Evolutionary conservation across 306 rosid species (phyloP).

Genomic region (Mimosa bimucronata): DNA sequence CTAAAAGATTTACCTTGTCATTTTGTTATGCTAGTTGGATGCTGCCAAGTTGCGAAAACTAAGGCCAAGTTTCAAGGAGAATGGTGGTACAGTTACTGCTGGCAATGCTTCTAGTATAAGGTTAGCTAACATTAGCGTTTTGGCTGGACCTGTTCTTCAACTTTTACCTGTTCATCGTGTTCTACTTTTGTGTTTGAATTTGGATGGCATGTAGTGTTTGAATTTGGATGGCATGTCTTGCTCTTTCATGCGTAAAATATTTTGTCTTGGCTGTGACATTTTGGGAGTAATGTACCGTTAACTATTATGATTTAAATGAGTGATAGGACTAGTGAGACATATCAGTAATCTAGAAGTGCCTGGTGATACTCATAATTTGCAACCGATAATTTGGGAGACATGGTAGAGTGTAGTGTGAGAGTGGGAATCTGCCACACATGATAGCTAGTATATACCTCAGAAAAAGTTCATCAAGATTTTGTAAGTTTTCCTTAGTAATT

Average conservation of each 20-base stretch:
- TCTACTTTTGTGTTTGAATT: slow-evolving; percentile 15
- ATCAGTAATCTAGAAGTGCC: slow-evolving; percentile 6
- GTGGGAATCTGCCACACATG: slow-evolving; percentile 6
- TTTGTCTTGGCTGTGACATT: slow-evolving; percentile 13
- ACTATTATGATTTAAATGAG: slow-evolving; percentile 13
- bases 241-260: neutral
- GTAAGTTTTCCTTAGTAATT: no score
- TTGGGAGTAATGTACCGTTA: slow-evolving; percentile 4
- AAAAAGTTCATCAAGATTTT: slow-evolving; percentile 5
- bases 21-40: slow-evolving; percentile 71
- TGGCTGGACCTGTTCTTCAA: neutral
- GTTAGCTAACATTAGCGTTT: slow-evolving; percentile 73
- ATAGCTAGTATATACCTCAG: slow-evolving; percentile 4
- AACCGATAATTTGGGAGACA: neutral
- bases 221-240: slow-evolving; percentile 5
- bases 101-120: slow-evolving; percentile 99
- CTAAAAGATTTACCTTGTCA: slow-evolving; percentile 24
- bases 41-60: slow-evolving; percentile 94
- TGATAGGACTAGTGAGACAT: slow-evolving; percentile 1
- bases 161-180: neutral
- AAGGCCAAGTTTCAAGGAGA: slow-evolving; percentile 94
- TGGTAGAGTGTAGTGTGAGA: neutral
- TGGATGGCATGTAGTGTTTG: slow-evolving; percentile 18
- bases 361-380: slow-evolving; percentile 4
- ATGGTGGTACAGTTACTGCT: slow-evolving; percentile 93